Base-by-base conservation (phyloP, 768 basidiomycete species). In the Galerina marginata region DNA sequence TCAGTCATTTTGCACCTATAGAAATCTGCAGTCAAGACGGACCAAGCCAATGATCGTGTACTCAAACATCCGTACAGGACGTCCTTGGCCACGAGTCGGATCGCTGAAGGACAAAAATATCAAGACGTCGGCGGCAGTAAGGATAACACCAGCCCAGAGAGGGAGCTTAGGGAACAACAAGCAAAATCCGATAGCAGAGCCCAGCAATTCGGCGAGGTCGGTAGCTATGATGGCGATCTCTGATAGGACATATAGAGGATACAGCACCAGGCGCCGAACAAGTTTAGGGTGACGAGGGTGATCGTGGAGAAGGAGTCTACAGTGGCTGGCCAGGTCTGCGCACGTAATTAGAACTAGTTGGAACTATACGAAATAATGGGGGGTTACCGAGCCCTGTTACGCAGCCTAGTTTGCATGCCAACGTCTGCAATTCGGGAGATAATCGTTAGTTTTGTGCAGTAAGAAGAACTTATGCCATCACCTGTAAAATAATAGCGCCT, bases 401-500 rank as follows among this genome's bases (percentile, higher is more conserved):
- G 55, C 83, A 81, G 10, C 93, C 92, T 1, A 94, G 75, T 62
- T 86, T 81, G 44, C 87, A 83, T 9, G 92, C 85, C 26, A 92
- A 76, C 33, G 86, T 81, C 88, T 89, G 38, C 10, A 48, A 26
- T n/a, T 29, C 40, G 48, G 59, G 45, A 52, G 26, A 76, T 29
- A 9, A 6, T 38, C 5, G 40, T 51, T 54, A 53, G 40, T 25
- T 29, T 37, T 57, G 44, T 39, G 33, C 33, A 26, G 46, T 39
- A 47, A 40, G 56, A 46, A 29, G 12, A 40, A 50, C 15, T 11
- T 4, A 57, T 58, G 55, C 40, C 43, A 51, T 57, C 44, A 83
- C 90, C 84, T 96, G 95, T 12, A 95, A 78, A 59, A 92, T 85
- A 3, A 91, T 87, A 9, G 92, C 94, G 50, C 92, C 86, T 5